These are phyloP conservation scores for Zizania latifolia DNA, from an alignment of 176 grass and related monocot genomes.

Conservation along the genomic window DNA sequence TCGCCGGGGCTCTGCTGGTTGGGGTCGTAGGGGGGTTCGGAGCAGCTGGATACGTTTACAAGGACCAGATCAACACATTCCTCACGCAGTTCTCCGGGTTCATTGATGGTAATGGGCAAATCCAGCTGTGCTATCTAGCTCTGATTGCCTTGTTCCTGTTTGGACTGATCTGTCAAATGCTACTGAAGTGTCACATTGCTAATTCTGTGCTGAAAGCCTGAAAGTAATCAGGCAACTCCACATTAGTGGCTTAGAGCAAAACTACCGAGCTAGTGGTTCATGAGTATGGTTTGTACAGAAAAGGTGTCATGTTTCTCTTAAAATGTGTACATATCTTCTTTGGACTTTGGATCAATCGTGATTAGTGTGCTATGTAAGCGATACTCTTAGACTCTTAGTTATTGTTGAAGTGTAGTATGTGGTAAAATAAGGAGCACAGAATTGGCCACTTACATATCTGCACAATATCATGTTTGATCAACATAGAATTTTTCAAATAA, in stretches of 20 bases:
- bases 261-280: neutral
- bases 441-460: neutral
- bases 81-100: constrained; percentile 89
- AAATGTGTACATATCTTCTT: neutral
- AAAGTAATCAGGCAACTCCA: neutral
- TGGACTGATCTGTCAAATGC: neutral
- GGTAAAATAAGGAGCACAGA: neutral
- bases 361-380: neutral
- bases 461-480: constrained; percentile 15
- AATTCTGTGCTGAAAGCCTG: neutral
- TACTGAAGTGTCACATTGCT: neutral
- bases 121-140: constrained; percentile 9
- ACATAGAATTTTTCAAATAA: neutral
- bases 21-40: constrained; percentile 87
- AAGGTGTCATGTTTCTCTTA: neutral
- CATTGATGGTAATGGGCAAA: constrained; percentile 69
- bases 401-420: neutral
- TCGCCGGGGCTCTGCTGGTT: constrained; percentile 72
- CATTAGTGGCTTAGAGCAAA: neutral
- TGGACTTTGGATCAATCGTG: too few relatives aligned
- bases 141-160: neutral
- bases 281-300: neutral
- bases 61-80: constrained; percentile 86
- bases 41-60: constrained; percentile 85
- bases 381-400: neutral